phyloP scores from a whole-genome alignment of 164 flowering plant genomes.

The Sedum album region DNA sequence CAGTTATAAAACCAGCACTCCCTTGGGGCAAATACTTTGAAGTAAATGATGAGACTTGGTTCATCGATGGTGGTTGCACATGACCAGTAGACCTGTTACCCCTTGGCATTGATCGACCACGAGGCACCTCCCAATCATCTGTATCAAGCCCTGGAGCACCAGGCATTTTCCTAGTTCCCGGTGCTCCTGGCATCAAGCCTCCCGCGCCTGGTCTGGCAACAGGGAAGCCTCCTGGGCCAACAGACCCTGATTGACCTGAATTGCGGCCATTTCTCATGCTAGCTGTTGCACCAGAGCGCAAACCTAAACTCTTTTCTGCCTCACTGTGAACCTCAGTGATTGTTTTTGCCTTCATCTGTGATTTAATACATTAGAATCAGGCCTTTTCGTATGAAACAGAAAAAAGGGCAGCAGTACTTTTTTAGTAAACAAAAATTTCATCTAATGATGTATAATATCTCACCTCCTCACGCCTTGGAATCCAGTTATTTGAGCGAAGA shows the following conservation, averaged over 20 bases:
- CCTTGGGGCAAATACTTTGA: slow-evolving; percentile 56
- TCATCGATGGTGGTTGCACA: slow-evolving; percentile 27
- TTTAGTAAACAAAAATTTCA: background rate
- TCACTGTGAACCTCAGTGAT: slow-evolving; percentile 88
- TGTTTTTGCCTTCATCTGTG: slow-evolving; percentile 85
- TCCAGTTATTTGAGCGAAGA: slow-evolving; percentile 73
- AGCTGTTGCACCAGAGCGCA: slow-evolving; percentile 85
- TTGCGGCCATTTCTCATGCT: slow-evolving; percentile 55
- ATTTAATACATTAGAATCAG: background rate
- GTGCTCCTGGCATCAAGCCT: slow-evolving; percentile 95
- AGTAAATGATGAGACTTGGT: slow-evolving; percentile 33
- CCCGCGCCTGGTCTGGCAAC: slow-evolving; percentile 67
- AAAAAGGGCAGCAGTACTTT: too few species aligned
- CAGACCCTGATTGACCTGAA: slow-evolving; percentile 28
- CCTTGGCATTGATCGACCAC: slow-evolving; percentile 47
- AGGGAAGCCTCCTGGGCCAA: slow-evolving; percentile 59
- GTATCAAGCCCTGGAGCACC: slow-evolving; percentile 64
- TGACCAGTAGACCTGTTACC: slow-evolving; percentile 29
- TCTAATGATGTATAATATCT: too few species aligned
- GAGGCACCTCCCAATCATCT: slow-evolving; percentile 73
- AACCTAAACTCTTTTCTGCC: slow-evolving; percentile 80
- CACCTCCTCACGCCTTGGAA: slow-evolving; percentile 96
- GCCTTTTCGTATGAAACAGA: background rate
- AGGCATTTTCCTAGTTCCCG: slow-evolving; percentile 61
- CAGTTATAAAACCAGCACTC: slow-evolving; percentile 42